These are phyloP conservation scores for Zoysia pacifica DNA, from an alignment of 176 grass and related monocot genomes.

Conservation along the genomic window DNA sequence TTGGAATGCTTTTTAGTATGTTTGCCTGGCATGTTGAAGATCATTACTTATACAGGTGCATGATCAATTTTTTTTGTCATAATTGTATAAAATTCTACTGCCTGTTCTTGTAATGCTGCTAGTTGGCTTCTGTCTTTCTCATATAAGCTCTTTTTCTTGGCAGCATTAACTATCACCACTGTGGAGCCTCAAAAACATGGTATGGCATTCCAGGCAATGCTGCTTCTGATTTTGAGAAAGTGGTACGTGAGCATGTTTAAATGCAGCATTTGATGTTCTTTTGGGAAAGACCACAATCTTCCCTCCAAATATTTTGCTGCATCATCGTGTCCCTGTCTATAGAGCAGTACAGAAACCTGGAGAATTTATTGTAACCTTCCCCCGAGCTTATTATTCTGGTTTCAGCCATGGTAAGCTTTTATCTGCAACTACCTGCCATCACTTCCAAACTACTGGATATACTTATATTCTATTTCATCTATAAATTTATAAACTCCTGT, in stretches of 20 bases:
- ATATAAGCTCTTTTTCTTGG: constrained; percentile 26
- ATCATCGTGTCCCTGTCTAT: constrained; percentile 78
- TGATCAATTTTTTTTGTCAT: constrained; percentile 25
- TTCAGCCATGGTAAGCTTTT: constrained; percentile 82
- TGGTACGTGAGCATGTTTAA: constrained; percentile 76
- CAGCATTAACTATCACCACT: constrained; percentile 99
- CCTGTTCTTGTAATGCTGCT: constrained; percentile 29
- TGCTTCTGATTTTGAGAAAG: constrained; percentile 86
- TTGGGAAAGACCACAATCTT: constrained; percentile 98
- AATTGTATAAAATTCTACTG: constrained; percentile 8
- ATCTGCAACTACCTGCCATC: constrained; percentile 9
- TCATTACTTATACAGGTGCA: constrained; percentile 92
- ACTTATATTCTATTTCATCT: constrained; percentile 27
- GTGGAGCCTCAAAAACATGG: constrained; percentile 96
- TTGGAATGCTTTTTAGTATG: constrained; percentile 99
- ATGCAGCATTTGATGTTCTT: constrained; percentile 92
- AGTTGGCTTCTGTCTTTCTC: constrained; percentile 31
- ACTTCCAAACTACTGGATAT: constrained; percentile 11
- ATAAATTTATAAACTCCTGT: constrained; percentile 21
- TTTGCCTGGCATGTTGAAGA: constrained; percentile 99
- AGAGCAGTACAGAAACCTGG: constrained; percentile 90
- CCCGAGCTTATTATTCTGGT: constrained; percentile 90
- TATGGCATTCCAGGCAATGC: constrained; percentile 85
- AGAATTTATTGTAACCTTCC: constrained; percentile 94
- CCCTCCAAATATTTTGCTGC: constrained; percentile 86